Base-by-base conservation (phyloP, 352 stramenopile species). In the Globisporangium irregulare region DNA sequence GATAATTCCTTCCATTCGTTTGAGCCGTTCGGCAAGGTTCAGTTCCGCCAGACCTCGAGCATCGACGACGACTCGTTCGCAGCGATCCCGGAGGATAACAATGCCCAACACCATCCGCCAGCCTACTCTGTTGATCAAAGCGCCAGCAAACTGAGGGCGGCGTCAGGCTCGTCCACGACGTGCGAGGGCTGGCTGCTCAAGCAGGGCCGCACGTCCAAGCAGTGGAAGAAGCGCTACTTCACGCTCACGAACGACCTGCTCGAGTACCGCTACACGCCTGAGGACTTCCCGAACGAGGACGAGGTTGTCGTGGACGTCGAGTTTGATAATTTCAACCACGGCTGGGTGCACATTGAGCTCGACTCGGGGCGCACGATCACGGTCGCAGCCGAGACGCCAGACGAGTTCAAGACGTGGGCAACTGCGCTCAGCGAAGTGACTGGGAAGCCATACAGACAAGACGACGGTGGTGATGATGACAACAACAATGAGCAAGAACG, bases 211-310 rank as follows among this genome's bases (percentile, higher is more conserved):
- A 54, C 43, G 4, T 79, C 72, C 12, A 77, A 75, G 9, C 66
- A 78, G n/a, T 93, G 84, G 84, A 82, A 84, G 48, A 74, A 78
- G 50, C 75, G 82, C 1, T 93, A 89, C 62, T 89, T 93, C 66
- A 74, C 80, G 25, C 69, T 93, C 6, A 72, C 76, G 15, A 81
- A 85, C 27, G 69, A 77, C 0, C 84, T 81, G 71, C 67, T 94
- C 18, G 75, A 88, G 69, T 88, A 93, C 57, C 83, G 83, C 8
- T 80, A 92, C 32, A 68, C 70, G 1, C 81, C 84, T 0, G 75
- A 77, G 29, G 76, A 86, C n/a, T 67, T 77, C n/a, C 57, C 81
- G 3, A 83, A 78, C 1, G 78, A 77, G 7, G 76, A 86, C 24
- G 71, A 87, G 14, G 68, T 77, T 38, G 75, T 93, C 12, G 67